These are phyloP conservation scores for Aspergillus transmontanensis DNA, from an alignment of 2,329 filamentous ascomycete genomes.

Conservation along the genomic window DNA sequence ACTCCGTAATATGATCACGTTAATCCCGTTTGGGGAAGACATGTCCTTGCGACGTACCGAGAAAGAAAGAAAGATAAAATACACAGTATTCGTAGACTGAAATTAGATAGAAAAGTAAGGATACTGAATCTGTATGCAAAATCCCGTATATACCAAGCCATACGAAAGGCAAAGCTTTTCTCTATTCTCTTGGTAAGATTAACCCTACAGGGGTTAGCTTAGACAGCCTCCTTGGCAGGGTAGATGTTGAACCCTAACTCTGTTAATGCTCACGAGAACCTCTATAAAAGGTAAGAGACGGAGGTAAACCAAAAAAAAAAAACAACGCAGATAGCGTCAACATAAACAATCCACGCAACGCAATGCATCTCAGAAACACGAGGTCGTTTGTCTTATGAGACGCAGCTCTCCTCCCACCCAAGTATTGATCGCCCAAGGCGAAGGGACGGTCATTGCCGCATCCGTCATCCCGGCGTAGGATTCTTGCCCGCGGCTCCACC, in stretches of 20 bases:
- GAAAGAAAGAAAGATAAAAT: neutral
- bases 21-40: neutral
- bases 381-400: neutral
- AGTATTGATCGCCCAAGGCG: conserved; percentile 2
- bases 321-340: neutral
- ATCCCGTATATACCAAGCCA: neutral
- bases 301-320: neutral
- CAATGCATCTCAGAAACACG: neutral
- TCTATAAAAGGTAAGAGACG: neutral
- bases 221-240: neutral
- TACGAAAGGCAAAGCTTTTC: neutral
- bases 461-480: conserved; percentile 1
- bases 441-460: conserved; percentile 2
- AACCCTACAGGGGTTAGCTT: neutral
- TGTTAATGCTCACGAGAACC: too few relatives aligned
- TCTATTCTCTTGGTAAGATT: neutral
- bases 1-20: neutral
- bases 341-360: neutral
- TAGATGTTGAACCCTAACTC: neutral
- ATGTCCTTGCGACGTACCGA: neutral
- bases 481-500: neutral
- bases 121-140: neutral
- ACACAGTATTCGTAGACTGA: neutral
- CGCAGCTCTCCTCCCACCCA: neutral
- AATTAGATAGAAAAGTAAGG: too few relatives aligned